Conservation (phyloP, 2,329 filamentous ascomycete genomes). For the Cladophialophora carrionii region DNA sequence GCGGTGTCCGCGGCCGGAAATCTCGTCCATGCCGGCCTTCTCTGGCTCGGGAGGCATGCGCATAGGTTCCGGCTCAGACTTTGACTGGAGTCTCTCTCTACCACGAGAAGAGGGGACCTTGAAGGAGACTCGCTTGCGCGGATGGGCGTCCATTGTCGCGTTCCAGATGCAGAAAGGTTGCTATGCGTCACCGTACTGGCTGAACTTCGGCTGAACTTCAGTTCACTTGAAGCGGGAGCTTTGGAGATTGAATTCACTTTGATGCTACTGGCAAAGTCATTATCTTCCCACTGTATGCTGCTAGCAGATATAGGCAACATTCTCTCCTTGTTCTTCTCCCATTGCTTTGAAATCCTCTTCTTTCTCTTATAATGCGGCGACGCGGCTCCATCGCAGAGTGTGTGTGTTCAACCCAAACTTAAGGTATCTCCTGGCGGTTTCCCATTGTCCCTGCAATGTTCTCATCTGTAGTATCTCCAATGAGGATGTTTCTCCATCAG, state of each 20-base stretch:
- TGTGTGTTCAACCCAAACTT: background rate
- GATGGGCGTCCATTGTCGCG: background rate
- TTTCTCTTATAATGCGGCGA: background rate
- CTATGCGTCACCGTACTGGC: background rate
- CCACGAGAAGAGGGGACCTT: background rate
- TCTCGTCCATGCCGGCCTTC: conserved; percentile 33
- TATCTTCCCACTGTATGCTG: background rate
- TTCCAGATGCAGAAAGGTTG: background rate
- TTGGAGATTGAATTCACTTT: background rate
- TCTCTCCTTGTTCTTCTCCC: background rate
- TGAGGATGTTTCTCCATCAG: conserved; percentile 29
- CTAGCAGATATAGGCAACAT: background rate
- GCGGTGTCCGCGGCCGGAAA: conserved; percentile 36
- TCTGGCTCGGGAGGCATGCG: background rate
- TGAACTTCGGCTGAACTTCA: background rate
- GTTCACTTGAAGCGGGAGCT: background rate
- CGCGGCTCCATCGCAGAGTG: background rate
- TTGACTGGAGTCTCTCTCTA: background rate
- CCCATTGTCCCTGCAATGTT: background rate
- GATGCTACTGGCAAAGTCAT: background rate
- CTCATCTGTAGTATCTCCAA: conserved; percentile 27
- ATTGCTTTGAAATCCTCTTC: background rate
- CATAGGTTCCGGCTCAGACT: background rate
- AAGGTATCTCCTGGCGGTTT: background rate
- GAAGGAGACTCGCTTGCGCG: background rate